Conservation (phyloP, 148 eudicot genomes). For the Camellia sinensis region DNA sequence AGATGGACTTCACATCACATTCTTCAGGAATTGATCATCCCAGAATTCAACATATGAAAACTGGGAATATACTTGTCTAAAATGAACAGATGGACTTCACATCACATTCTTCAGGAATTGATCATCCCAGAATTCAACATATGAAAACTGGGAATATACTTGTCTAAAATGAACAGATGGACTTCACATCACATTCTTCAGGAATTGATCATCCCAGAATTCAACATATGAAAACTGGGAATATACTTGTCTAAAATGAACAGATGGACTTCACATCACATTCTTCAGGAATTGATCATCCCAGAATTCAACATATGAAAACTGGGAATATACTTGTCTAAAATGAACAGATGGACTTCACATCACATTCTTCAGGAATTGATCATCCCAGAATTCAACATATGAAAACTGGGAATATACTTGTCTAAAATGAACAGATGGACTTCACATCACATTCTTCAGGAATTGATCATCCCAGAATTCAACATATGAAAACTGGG, state of each 20-base stretch:
- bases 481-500: background rate
- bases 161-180: background rate
- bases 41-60: background rate
- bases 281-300: background rate
- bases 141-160: background rate
- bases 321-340: background rate
- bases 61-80: background rate
- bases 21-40: background rate
- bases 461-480: background rate
- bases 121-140: background rate
- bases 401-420: background rate
- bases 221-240: background rate
- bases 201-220: background rate
- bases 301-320: background rate
- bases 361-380: too few species aligned
- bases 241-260: background rate
- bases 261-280: slow-evolving; percentile 3
- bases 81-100: background rate
- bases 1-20: background rate
- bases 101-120: background rate
- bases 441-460: background rate
- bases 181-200: background rate
- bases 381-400: background rate
- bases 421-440: background rate
- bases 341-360: background rate